Conservation (phyloP, 805 yeast species). For the Schizosaccharomyces cryophilus region DNA sequence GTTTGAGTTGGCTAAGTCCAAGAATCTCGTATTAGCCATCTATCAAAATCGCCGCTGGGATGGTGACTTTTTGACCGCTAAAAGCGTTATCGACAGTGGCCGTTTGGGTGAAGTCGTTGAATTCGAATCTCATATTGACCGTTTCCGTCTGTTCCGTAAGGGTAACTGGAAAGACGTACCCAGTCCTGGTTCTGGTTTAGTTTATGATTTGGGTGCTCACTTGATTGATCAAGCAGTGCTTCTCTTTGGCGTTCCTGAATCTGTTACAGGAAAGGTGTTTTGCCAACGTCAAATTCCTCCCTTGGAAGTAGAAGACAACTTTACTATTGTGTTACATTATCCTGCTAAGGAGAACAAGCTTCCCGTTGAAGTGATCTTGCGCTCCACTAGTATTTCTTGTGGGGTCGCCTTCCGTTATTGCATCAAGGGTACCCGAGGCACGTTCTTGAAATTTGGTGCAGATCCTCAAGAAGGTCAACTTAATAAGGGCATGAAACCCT, state of each 20-base stretch:
- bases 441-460: neutral
- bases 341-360: neutral
- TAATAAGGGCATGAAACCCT: neutral
- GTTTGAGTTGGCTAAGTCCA: conserved; percentile 20
- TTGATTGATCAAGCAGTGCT: neutral
- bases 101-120: conserved; percentile 1
- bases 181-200: neutral
- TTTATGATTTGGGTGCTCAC: conserved; percentile 2
- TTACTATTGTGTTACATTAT: neutral
- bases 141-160: neutral
- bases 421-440: conserved; percentile 1
- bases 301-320: conserved; percentile 1
- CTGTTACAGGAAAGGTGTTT: neutral
- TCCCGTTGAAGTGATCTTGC: neutral
- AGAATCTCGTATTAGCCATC: conserved; percentile 17
- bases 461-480: conserved; percentile 2
- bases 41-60: conserved; percentile 2
- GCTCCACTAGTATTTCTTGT: neutral
- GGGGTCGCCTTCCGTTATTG: neutral
- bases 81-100: neutral
- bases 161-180: neutral
- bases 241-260: conserved; percentile 1
- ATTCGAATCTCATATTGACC: conserved; percentile 2
- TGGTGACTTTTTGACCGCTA: neutral
- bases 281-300: neutral